phyloP scores from a whole-genome alignment of 2,329 filamentous ascomycete species.

The Fusarium praegraminearum region DNA sequence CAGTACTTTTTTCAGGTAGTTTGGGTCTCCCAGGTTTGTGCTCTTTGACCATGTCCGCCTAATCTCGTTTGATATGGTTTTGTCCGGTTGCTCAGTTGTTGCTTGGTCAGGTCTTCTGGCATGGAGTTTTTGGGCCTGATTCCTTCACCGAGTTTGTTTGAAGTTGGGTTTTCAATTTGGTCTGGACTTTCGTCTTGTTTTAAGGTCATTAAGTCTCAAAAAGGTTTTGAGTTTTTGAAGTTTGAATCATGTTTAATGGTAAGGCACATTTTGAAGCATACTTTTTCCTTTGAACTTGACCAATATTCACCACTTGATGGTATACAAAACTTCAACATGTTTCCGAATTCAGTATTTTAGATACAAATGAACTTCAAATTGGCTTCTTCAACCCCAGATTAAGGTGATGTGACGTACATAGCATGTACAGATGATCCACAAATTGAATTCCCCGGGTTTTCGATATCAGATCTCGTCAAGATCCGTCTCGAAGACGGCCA shows the following conservation, averaged over 20 bases:
- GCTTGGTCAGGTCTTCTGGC: constrained; percentile 18
- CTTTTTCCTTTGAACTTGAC: constrained; percentile 3
- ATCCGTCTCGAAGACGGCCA: constrained; percentile 21
- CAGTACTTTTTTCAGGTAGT: constrained; percentile 26
- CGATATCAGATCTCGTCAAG: constrained; percentile 27
- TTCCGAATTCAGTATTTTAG: neutral
- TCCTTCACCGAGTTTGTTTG: neutral
- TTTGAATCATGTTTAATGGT: constrained; percentile 14
- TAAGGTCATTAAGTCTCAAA: neutral
- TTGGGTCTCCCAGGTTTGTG: constrained; percentile 18
- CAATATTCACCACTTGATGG: neutral
- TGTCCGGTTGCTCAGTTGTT: constrained; percentile 29
- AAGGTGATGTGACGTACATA: constrained; percentile 38
- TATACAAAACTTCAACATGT: constrained; percentile 2
- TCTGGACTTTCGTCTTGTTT: constrained; percentile 1
- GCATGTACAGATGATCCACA: constrained; percentile 40
- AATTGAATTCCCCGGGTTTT: constrained; percentile 26
- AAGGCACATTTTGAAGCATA: constrained; percentile 1
- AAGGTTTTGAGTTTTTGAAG: neutral
- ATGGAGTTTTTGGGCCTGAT: constrained; percentile 3
- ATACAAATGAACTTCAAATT: constrained; percentile 18
- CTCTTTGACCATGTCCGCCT: constrained; percentile 10
- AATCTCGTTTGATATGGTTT: constrained; percentile 17
- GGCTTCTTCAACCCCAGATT: constrained; percentile 26
- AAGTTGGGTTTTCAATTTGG: constrained; percentile 1